Percentiles rank a stretch among this genome's conserved stretches.
phyloP scores from a whole-genome alignment of 345 rosid genomes.

The Salix udensis region DNA sequence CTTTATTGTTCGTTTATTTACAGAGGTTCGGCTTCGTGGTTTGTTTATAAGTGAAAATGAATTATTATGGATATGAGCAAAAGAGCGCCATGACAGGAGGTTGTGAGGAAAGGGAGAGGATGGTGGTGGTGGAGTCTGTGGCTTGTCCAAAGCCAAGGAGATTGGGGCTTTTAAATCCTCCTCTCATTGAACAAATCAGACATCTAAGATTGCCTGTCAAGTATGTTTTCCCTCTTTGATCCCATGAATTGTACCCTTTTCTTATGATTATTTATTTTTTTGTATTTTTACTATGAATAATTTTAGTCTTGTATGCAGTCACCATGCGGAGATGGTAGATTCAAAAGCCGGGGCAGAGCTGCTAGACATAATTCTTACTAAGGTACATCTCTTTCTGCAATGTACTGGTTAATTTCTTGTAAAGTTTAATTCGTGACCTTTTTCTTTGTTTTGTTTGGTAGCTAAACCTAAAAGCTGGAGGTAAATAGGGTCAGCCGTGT shows the following conservation, averaged over 20 bases:
- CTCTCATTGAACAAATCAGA: conserved; percentile 23
- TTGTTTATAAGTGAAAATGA: conserved; percentile 14
- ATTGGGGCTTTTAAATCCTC: conserved; percentile 35
- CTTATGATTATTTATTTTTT: background rate
- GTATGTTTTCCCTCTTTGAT: conserved; percentile 9
- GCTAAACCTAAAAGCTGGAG: background rate
- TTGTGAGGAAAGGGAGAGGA: conserved; percentile 35
- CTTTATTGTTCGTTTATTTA: background rate
- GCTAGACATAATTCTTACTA: conserved; percentile 52
- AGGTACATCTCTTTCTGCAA: conserved; percentile 30
- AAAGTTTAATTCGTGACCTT: background rate
- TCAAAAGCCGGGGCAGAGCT: conserved; percentile 57
- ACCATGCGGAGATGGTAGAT: conserved; percentile 45
- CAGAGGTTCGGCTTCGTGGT: conserved; percentile 11
- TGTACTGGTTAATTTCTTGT: background rate
- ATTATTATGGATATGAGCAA: conserved; percentile 27
- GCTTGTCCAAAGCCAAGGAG: conserved; percentile 63
- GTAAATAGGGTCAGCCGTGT: background rate
- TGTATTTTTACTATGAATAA: too few relatives aligned
- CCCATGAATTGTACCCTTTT: background rate
- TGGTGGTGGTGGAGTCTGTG: conserved; percentile 32
- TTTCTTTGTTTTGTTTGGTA: background rate
- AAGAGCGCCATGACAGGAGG: conserved; percentile 38
- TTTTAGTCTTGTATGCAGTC: conserved; percentile 16
- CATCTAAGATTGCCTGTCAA: conserved; percentile 22